These are phyloP conservation scores for Cercospora beticola DNA, from an alignment of 2,329 filamentous ascomycete species.

Conservation along the genomic window DNA sequence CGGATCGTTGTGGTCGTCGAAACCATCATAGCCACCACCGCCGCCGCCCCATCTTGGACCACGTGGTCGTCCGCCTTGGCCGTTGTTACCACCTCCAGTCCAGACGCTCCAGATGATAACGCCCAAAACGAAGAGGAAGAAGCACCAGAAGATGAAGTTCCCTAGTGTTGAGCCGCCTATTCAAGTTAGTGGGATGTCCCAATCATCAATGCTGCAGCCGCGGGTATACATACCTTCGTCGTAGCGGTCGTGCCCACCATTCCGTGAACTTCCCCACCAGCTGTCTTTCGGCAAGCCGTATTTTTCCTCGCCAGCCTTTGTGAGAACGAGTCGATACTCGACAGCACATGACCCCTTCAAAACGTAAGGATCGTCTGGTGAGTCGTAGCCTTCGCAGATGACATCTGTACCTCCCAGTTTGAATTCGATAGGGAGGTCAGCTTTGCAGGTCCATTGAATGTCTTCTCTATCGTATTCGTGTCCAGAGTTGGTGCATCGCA, in stretches of 20 bases:
- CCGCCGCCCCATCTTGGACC: conserved; percentile 36
- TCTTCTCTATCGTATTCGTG: conserved; percentile 75
- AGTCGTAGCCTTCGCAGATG: conserved; percentile 83
- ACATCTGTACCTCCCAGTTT: conserved; percentile 86
- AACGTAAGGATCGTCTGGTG: conserved; percentile 76
- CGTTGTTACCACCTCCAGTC: conserved; percentile 20
- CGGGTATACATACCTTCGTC: not conserved
- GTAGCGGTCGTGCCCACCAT: not conserved
- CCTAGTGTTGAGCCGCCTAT: conserved; percentile 3
- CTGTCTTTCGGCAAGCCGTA: conserved; percentile 10
- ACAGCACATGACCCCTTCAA: conserved; percentile 90
- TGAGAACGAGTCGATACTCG: conserved; percentile 79
- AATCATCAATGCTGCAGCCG: not conserved
- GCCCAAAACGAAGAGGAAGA: conserved; percentile 30
- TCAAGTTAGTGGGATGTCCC: not conserved
- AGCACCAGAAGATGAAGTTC: conserved; percentile 16
- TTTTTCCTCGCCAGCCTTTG: conserved; percentile 59
- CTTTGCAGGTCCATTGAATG: conserved; percentile 88
- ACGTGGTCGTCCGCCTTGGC: conserved; percentile 13
- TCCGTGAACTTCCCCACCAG: conserved; percentile 2
- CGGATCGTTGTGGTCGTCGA: conserved; percentile 50
- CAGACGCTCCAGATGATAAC: conserved; percentile 36
- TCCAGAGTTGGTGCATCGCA: conserved; percentile 89
- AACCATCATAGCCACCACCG: conserved; percentile 44
- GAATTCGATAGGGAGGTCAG: conserved; percentile 60